Evolutionary conservation across 306 rosid species (phyloP).

Genomic region (Vigna hirtella): DNA sequence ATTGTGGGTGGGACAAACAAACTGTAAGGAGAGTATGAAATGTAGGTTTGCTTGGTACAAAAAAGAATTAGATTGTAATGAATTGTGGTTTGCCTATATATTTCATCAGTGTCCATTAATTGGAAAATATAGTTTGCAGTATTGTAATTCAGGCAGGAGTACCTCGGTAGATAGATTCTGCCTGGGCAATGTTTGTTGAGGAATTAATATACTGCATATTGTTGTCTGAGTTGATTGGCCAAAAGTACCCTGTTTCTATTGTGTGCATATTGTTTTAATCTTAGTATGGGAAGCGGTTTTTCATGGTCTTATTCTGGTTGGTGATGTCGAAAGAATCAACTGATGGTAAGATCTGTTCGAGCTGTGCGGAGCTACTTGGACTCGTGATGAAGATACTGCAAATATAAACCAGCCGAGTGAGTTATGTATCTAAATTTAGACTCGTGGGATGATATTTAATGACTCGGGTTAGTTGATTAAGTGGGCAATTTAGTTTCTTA

Average conservation of each 20-base stretch:
- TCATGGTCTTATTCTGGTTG: conserved; percentile 8
- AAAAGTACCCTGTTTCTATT: conserved; percentile 9
- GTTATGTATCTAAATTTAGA: no score
- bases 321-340: no score
- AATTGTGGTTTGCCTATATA: conserved; percentile 52
- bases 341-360: background rate
- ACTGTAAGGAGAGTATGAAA: conserved; percentile 45
- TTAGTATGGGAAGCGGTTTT: conserved; percentile 3
- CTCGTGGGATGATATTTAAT: no score
- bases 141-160: conserved; percentile 46
- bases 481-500: no score
- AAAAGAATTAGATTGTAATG: conserved; percentile 45
- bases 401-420: background rate
- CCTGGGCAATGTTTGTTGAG: conserved; percentile 45
- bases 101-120: conserved; percentile 45
- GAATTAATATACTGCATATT: conserved; percentile 41
- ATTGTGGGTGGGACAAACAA: conserved; percentile 12
- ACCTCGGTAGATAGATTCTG: conserved; percentile 44
- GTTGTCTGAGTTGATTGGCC: conserved; percentile 42
- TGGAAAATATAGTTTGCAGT: conserved; percentile 49
- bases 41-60: conserved; percentile 48
- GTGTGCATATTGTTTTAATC: background rate
- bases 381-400: background rate
- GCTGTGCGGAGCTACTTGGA: background rate
- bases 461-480: no score